Conservation (phyloP, 805 yeast genomes). For the Wickerhamiella spandovensis region DNA sequence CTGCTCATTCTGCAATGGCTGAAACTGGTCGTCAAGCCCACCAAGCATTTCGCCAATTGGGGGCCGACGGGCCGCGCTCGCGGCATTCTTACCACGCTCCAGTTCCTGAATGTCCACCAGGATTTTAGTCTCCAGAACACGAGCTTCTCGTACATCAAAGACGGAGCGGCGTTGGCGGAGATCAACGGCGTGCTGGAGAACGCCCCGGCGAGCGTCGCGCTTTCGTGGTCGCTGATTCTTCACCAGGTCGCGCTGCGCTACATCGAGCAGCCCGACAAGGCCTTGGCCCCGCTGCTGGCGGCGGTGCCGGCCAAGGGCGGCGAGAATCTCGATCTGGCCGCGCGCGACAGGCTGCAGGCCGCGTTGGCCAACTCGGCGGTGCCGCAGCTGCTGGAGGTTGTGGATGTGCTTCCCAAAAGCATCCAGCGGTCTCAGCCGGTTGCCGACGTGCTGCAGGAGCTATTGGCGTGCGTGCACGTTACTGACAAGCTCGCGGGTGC, state of each 20-base stretch:
- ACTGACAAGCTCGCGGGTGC: constrained; percentile 33
- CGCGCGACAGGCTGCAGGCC: constrained; percentile 3
- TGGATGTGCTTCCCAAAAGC: background rate
- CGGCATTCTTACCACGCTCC: constrained; percentile 12
- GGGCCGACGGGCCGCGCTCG: constrained; percentile 4
- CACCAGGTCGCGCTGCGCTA: constrained; percentile 17
- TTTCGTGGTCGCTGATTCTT: constrained; percentile 22
- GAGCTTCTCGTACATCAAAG: constrained; percentile 10
- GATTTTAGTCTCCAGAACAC: constrained; percentile 10
- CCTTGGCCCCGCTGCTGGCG: background rate
- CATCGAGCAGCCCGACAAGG: constrained; percentile 8
- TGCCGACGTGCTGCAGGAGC: constrained; percentile 22
- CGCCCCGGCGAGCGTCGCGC: constrained; percentile 5
- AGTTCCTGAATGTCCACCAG: constrained; percentile 21
- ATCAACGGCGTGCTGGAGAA: constrained; percentile 10
- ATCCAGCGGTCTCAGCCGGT: constrained; percentile 14
- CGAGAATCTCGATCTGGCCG: constrained; percentile 3
- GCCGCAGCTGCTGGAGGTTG: constrained; percentile 7
- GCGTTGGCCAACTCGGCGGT: constrained; percentile 8
- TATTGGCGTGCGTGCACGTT: constrained; percentile 37
- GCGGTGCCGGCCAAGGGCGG: constrained; percentile 3
- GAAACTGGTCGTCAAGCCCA: constrained; percentile 1
- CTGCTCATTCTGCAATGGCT: constrained; percentile 13
- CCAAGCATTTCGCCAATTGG: background rate
- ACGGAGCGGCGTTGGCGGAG: constrained; percentile 13